Conservation (phyloP, 2,329 filamentous ascomycete species). For the Teratosphaeria viscida region DNA sequence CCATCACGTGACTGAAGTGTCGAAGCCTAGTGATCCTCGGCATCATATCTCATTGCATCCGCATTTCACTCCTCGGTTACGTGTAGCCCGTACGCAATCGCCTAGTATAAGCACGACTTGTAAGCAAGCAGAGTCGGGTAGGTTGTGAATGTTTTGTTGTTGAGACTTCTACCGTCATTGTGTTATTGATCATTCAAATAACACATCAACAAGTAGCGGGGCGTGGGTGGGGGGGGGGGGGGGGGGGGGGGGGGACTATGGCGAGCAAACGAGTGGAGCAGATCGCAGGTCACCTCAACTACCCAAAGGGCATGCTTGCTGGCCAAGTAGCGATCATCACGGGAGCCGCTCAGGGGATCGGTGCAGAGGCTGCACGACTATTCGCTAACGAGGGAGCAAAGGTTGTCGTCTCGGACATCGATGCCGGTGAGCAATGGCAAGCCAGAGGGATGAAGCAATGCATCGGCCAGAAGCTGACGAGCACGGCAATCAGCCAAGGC, state of each 20-base stretch:
- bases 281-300: constrained; percentile 70
- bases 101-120: background rate
- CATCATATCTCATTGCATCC: background rate
- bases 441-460: background rate
- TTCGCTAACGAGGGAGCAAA: constrained; percentile 80
- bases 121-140: background rate
- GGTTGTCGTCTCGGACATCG: constrained; percentile 75
- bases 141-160: background rate
- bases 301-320: constrained; percentile 65
- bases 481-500: constrained; percentile 49
- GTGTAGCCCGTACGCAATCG: background rate
- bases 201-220: background rate
- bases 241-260: too few species aligned
- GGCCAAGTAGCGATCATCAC: constrained; percentile 83
- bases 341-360: constrained; percentile 77
- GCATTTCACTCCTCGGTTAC: background rate
- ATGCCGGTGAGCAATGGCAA: constrained; percentile 44
- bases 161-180: background rate
- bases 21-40: background rate
- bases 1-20: background rate
- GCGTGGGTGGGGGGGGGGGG: too few species aligned
- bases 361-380: constrained; percentile 68
- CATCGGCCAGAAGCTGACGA: background rate
- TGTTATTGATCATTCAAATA: background rate
- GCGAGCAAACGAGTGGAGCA: constrained; percentile 44